Percentiles rank a stretch among this genome's conserved stretches.
Evolutionary conservation across 2,329 filamentous ascomycete species (phyloP).

Genomic region (Ophiostoma novo-ulmi): DNA sequence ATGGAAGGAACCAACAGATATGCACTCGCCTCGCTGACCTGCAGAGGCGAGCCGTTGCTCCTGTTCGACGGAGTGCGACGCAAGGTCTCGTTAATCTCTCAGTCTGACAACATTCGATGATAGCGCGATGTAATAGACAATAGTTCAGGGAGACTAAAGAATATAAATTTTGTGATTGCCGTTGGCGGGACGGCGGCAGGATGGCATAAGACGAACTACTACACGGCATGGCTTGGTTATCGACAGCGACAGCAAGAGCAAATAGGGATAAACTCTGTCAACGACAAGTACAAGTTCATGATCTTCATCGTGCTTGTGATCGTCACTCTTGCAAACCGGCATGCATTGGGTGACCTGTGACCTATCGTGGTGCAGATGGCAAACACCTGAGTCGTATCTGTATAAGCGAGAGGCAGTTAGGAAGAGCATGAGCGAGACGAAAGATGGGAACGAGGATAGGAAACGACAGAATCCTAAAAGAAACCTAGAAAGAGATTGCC

Average conservation of each 20-base stretch:
- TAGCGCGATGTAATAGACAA: not conserved
- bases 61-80: not conserved
- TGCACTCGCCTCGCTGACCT: not conserved
- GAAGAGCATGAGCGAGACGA: not conserved
- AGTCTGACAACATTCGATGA: not conserved
- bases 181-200: not conserved
- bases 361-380: not conserved
- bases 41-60: not conserved
- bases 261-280: not conserved
- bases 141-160: not conserved
- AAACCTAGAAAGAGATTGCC: not conserved
- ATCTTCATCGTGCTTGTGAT: not conserved
- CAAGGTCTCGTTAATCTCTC: slow-evolving; percentile 10
- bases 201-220: not conserved
- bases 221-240: not conserved
- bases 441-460: not conserved
- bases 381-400: not conserved
- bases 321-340: not conserved
- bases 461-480: not conserved
- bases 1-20: not conserved
- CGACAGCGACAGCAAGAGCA: not conserved
- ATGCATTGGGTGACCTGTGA: not conserved
- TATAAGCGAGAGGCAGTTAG: not conserved
- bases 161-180: not conserved
- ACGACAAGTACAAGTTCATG: not conserved